Evolutionary conservation across 495 filamentous ascomycete species (phyloP).

Genomic region (Aspergillus incahuasiensis): DNA sequence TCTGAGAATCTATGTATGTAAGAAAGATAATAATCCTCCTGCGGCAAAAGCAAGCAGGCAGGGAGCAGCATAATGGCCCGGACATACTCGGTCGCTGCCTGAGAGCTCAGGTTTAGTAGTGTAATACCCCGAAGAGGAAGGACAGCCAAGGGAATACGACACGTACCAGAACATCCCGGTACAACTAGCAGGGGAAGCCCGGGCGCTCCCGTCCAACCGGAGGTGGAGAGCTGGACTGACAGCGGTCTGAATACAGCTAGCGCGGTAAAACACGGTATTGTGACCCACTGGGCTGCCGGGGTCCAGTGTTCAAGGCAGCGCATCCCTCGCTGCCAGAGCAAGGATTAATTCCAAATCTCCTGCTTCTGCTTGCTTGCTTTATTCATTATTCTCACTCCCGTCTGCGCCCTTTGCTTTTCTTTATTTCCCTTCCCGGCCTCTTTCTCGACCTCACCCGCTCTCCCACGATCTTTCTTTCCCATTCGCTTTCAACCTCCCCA

Average conservation of each 20-base stretch:
- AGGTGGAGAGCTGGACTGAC: background rate
- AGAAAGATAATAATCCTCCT: background rate
- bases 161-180: background rate
- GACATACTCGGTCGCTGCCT: background rate
- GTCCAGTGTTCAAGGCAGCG: too few relatives aligned
- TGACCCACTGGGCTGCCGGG: background rate
- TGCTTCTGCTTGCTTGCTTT: background rate
- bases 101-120: background rate
- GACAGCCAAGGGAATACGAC: background rate
- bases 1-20: too few relatives aligned
- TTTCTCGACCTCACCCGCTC: background rate
- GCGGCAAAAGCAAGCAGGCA: background rate
- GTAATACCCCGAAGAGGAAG: background rate
- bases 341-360: background rate
- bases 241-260: background rate
- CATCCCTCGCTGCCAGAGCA: background rate
- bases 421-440: background rate
- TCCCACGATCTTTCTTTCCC: background rate
- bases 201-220: background rate
- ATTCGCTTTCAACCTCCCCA: too few relatives aligned
- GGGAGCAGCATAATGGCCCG: background rate
- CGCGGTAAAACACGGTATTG: conserved; percentile 1
- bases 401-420: background rate
- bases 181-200: conserved; percentile 3
- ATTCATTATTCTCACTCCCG: background rate